Evolutionary conservation across 495 filamentous ascomycete genomes (phyloP).

Genomic region (Barbatosphaeria neglecta): DNA sequence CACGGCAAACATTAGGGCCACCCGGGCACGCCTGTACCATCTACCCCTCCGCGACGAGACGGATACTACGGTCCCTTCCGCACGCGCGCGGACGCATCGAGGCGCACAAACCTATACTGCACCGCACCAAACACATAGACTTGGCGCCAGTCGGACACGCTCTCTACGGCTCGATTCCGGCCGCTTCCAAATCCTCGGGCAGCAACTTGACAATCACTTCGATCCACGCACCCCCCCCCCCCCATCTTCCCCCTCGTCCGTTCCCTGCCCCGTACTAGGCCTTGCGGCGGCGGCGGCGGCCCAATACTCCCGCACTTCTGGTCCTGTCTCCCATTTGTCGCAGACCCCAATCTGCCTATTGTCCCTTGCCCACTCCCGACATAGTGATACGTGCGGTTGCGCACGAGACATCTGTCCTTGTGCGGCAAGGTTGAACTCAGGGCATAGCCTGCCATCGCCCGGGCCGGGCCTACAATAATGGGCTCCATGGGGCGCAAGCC

Average conservation of each 20-base stretch:
- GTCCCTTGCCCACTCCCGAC: constrained; percentile 17
- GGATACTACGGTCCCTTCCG: not conserved
- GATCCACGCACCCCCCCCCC: constrained; percentile 1
- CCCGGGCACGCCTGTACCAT: not conserved
- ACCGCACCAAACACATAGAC: not conserved
- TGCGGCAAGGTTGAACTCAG: constrained; percentile 24
- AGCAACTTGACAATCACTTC: not conserved
- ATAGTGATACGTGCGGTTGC: constrained; percentile 23
- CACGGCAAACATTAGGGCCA: not conserved
- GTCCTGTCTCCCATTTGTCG: constrained; percentile 23
- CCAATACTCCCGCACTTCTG: constrained; percentile 12
- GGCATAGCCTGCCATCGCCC: constrained; percentile 18
- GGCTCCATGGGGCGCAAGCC: constrained; percentile 41
- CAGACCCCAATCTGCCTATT: constrained; percentile 29
- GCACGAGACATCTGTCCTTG: constrained; percentile 20
- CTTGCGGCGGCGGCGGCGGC: not conserved
- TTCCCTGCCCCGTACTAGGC: not conserved
- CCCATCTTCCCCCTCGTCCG: not conserved
- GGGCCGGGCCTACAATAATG: constrained; percentile 10
- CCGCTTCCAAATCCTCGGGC: not conserved
- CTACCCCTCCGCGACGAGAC: not conserved
- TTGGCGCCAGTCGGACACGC: not conserved
- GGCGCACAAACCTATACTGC: not conserved
- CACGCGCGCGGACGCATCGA: not conserved
- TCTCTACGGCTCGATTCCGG: not conserved